Percentiles rank a stretch among this genome's conserved stretches.
phyloP scores from a whole-genome alignment of 768 basidiomycete genomes.

The Psilocybe cyanescens region DNA sequence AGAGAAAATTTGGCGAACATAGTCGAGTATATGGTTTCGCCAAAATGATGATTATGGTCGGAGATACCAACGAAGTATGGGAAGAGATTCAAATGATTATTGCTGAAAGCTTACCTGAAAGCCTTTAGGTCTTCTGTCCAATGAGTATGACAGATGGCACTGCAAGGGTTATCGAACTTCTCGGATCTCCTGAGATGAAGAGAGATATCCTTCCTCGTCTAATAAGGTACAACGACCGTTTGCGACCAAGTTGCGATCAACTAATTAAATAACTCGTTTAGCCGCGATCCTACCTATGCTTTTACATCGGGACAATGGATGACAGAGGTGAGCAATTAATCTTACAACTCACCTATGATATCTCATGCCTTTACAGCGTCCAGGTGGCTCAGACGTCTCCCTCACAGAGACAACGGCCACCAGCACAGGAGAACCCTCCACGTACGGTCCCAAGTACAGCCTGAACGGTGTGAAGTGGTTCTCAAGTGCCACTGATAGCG shows the following conservation, averaged over 20 bases:
- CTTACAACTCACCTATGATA: constrained; percentile 34
- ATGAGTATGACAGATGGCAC: constrained; percentile 81
- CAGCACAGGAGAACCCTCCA: constrained; percentile 33
- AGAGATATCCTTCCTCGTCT: constrained; percentile 59
- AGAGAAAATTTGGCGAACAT: constrained; percentile 60
- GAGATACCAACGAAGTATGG: constrained; percentile 65
- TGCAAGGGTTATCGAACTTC: constrained; percentile 72
- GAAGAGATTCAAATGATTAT: too few species aligned
- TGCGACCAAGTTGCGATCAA: background rate
- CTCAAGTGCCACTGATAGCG: constrained; percentile 79
- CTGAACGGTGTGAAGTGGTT: constrained; percentile 85
- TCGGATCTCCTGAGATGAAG: constrained; percentile 64
- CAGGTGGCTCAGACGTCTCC: constrained; percentile 78
- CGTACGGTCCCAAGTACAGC: constrained; percentile 54
- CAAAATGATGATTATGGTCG: constrained; percentile 63
- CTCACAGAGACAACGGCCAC: constrained; percentile 69
- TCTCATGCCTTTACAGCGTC: constrained; percentile 49
- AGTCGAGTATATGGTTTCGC: constrained; percentile 70
- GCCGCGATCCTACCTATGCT: constrained; percentile 62
- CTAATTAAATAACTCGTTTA: constrained; percentile 23
- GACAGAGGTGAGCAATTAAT: constrained; percentile 58
- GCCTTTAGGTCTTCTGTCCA: constrained; percentile 65
- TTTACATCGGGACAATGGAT: constrained; percentile 86
- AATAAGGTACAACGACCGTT: constrained; percentile 47
- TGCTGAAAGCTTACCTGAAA: background rate